Conservation (phyloP, 2,329 filamentous ascomycete species). For the Neonectria sp. region DNA sequence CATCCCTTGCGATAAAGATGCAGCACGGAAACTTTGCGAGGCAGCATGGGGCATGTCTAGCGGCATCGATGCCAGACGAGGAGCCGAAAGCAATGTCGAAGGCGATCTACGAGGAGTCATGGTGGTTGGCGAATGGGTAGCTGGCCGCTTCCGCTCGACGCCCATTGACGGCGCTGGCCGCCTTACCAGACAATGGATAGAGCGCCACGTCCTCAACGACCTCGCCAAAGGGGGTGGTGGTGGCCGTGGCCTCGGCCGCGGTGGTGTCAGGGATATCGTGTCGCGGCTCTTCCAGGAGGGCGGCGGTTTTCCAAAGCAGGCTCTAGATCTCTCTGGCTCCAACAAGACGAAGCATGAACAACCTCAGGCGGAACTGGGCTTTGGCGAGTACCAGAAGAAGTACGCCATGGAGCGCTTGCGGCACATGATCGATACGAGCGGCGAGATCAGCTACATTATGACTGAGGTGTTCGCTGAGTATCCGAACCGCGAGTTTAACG, state of each 20-base stretch:
- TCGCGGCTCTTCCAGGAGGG: constrained; percentile 85
- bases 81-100: constrained; percentile 77
- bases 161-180: constrained; percentile 57
- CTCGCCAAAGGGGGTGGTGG: constrained; percentile 80
- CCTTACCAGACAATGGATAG: constrained; percentile 83
- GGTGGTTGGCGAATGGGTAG: constrained; percentile 91
- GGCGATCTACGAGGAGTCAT: constrained; percentile 86
- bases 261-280: constrained; percentile 81
- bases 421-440: constrained; percentile 84
- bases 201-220: constrained; percentile 78
- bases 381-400: constrained; percentile 81
- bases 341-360: constrained; percentile 67
- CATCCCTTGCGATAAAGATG: constrained; percentile 90
- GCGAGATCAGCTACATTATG: constrained; percentile 84
- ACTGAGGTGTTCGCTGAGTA: constrained; percentile 90
- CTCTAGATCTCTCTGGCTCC: constrained; percentile 56
- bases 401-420: constrained; percentile 79
- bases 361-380: constrained; percentile 74
- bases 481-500: constrained; percentile 90
- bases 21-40: constrained; percentile 87
- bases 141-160: constrained; percentile 74
- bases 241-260: constrained; percentile 79
- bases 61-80: constrained; percentile 78
- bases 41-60: constrained; percentile 85
- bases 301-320: constrained; percentile 79